phyloP scores from a whole-genome alignment of 768 basidiomycete species.

The Kwoniella dendrophila region DNA sequence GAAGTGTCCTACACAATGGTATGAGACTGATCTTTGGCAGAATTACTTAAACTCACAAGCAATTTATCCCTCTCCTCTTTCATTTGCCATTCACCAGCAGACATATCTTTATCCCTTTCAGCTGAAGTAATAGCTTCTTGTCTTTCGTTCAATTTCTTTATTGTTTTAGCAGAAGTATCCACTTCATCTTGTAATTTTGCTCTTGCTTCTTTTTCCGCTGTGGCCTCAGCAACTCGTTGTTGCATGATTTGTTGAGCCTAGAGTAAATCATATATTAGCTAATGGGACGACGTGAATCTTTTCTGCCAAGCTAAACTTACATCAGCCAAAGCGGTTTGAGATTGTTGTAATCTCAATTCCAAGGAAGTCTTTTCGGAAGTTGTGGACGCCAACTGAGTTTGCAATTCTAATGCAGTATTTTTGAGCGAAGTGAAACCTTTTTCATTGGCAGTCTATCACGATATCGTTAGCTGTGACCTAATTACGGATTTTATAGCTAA shows the following conservation, averaged over 20 bases:
- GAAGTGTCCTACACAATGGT: too few species aligned
- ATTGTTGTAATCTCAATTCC: slow-evolving; percentile 39
- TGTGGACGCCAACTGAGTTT: slow-evolving; percentile 41
- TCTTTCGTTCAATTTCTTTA: slow-evolving; percentile 53
- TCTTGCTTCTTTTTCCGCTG: slow-evolving; percentile 42
- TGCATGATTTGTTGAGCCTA: slow-evolving; percentile 47
- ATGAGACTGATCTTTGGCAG: too few species aligned
- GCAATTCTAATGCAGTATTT: slow-evolving; percentile 43
- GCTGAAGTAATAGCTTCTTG: slow-evolving; percentile 40
- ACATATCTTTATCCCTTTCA: slow-evolving; percentile 12
- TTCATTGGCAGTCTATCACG: slow-evolving; percentile 51
- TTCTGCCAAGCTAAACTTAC: slow-evolving; percentile 34
- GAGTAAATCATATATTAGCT: not conserved
- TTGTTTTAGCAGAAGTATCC: slow-evolving; percentile 34
- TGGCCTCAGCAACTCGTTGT: slow-evolving; percentile 47
- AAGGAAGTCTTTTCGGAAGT: slow-evolving; percentile 48
- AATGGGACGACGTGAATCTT: not conserved
- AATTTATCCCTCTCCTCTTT: slow-evolving; percentile 48
- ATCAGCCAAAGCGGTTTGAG: slow-evolving; percentile 41
- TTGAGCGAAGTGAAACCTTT: slow-evolving; percentile 54
- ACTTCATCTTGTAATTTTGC: slow-evolving; percentile 52
- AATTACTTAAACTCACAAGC: slow-evolving; percentile 38
- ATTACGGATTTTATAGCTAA: slow-evolving; percentile 5
- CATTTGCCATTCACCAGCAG: slow-evolving; percentile 36
- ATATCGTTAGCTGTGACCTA: slow-evolving; percentile 44